Conservation (phyloP, 257 asterid genomes). For the Gentiana dahurica region DNA sequence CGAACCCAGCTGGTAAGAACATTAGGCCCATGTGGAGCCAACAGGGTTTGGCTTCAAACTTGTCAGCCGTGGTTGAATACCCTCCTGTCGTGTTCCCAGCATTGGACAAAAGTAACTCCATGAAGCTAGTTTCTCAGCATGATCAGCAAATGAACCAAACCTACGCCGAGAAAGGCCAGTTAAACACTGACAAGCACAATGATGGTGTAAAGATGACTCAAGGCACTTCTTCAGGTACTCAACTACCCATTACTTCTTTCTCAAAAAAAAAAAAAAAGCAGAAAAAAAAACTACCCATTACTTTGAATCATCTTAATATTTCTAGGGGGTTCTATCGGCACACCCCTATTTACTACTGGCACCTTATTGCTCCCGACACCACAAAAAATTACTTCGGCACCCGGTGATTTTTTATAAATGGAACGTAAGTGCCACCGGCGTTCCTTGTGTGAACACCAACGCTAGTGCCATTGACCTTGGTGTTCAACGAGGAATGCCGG, state of each 20-base stretch:
- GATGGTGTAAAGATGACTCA: conserved; percentile 54
- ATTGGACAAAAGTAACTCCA: conserved; percentile 61
- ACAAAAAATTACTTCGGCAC: too few species aligned
- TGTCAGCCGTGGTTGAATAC: conserved; percentile 74
- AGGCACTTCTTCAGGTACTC: conserved; percentile 32
- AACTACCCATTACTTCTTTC: background rate
- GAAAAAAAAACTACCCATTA: too few species aligned
- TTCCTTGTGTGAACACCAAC: too few species aligned
- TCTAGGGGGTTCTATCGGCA: too few species aligned
- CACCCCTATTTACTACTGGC: too few species aligned
- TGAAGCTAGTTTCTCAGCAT: conserved; percentile 40
- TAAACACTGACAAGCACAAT: conserved; percentile 34
- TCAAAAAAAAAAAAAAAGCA: too few species aligned
- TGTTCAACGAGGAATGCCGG: too few species aligned
- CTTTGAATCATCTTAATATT: too few species aligned
- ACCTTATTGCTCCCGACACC: too few species aligned
- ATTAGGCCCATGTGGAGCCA: conserved; percentile 33
- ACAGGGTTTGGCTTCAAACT: conserved; percentile 41
- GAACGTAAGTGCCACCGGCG: too few species aligned
- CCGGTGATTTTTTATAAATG: too few species aligned
- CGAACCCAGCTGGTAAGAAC: conserved; percentile 29
- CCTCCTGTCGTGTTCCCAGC: conserved; percentile 65
- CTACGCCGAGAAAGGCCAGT: conserved; percentile 36
- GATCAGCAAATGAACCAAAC: conserved; percentile 41
- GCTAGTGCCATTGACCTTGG: too few species aligned